phyloP scores from a whole-genome alignment of 2,329 filamentous ascomycete genomes.

The Ambrosiella xylebori region DNA sequence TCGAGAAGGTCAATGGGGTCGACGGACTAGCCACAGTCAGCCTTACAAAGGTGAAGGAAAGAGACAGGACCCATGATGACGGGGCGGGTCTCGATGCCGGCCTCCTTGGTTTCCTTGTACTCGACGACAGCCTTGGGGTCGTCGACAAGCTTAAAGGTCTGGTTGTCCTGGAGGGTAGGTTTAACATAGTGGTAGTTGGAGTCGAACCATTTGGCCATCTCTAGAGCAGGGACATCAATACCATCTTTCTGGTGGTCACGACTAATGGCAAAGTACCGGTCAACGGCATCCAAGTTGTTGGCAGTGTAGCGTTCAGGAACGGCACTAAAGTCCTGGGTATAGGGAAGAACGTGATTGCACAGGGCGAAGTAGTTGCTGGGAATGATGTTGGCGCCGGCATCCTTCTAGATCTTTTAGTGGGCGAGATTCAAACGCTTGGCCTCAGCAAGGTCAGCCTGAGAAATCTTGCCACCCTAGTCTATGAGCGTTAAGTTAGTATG shows the following conservation, averaged over 20 bases:
- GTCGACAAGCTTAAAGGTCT: constrained; percentile 76
- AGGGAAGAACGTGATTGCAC: constrained; percentile 94
- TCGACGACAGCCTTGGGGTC: constrained; percentile 88
- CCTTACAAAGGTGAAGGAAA: constrained; percentile 95
- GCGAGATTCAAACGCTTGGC: constrained; percentile 90
- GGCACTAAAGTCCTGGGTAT: constrained; percentile 94
- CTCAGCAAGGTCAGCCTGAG: constrained; percentile 77
- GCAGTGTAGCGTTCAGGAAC: constrained; percentile 86
- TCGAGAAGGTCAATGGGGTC: constrained; percentile 86
- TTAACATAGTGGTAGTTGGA: constrained; percentile 99
- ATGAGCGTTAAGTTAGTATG: constrained; percentile 13
- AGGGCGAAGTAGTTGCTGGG: constrained; percentile 99
- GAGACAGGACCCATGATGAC: constrained; percentile 92
- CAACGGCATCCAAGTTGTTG: constrained; percentile 70
- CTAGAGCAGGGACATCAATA: constrained; percentile 81
- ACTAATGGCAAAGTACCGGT: constrained; percentile 99
- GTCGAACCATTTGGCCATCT: constrained; percentile 99
- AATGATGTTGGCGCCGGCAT: constrained; percentile 92
- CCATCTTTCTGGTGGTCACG: constrained; percentile 92
- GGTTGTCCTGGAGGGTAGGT: constrained; percentile 91
- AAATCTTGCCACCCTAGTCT: constrained; percentile 86
- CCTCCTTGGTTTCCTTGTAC: constrained; percentile 96
- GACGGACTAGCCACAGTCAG: constrained; percentile 84
- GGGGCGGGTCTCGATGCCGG: constrained; percentile 79
- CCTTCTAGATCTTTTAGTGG: constrained; percentile 99